phyloP scores from a whole-genome alignment of 2,329 filamentous ascomycete genomes.

The Diplodia scrobiculata region DNA sequence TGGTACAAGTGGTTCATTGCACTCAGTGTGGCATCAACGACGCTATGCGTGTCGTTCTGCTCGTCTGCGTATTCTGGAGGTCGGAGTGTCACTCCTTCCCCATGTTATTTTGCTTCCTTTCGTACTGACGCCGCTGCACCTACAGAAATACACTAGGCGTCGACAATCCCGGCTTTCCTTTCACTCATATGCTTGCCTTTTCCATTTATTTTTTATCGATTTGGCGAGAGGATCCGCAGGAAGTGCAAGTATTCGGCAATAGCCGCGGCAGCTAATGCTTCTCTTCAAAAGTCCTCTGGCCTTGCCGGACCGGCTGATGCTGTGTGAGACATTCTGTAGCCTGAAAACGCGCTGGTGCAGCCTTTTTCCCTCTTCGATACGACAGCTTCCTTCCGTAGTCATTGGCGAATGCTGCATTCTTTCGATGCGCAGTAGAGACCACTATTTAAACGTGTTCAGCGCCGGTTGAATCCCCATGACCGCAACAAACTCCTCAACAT shows the following conservation, averaged over 20 bases:
- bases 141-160: constrained; percentile 72
- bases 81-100: constrained; percentile 20
- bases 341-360: no score
- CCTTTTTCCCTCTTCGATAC: background rate
- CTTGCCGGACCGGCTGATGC: background rate
- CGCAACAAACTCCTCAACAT: constrained; percentile 13
- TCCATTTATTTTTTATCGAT: constrained; percentile 74
- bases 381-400: no score
- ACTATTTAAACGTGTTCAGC: background rate
- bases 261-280: constrained; percentile 47
- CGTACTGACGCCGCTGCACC: background rate
- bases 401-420: background rate
- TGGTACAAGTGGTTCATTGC: constrained; percentile 49
- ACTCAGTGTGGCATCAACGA: constrained; percentile 46
- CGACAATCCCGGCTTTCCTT: constrained; percentile 71
- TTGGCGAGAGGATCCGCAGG: constrained; percentile 64
- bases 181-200: constrained; percentile 71
- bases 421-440: background rate
- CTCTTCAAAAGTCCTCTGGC: background rate
- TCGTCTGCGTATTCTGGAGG: constrained; percentile 48
- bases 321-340: background rate
- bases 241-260: constrained; percentile 71
- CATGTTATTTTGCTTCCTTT: background rate
- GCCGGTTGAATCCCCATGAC: background rate
- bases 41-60: constrained; percentile 49